Conservation (phyloP, 345 rosid species). For the Euphorbia lathyris region DNA sequence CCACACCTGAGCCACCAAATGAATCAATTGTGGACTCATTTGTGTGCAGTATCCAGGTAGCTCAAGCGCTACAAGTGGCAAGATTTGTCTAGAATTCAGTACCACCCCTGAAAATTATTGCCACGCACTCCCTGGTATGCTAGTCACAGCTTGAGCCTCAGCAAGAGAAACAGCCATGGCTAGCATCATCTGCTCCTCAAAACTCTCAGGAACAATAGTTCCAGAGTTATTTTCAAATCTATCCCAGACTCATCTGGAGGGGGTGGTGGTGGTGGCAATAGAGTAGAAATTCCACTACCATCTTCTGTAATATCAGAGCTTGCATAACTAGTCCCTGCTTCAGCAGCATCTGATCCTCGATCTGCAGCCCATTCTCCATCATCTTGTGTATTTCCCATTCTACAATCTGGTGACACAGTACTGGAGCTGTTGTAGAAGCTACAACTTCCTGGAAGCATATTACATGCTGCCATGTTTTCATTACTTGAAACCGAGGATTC, state of each 20-base stretch:
- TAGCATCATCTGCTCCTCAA: constrained; percentile 95
- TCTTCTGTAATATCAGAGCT: constrained; percentile 60
- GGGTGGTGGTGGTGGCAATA: constrained; percentile 27
- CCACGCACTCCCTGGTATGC: constrained; percentile 59
- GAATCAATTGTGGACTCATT: constrained; percentile 13
- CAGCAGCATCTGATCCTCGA: constrained; percentile 51
- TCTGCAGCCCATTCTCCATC: constrained; percentile 56
- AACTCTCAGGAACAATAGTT: constrained; percentile 74
- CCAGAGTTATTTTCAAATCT: constrained; percentile 34
- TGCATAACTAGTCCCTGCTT: constrained; percentile 69
- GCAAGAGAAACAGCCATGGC: constrained; percentile 93
- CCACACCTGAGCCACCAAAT: constrained; percentile 11
- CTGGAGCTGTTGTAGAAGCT: constrained; percentile 43
- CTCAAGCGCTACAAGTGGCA: constrained; percentile 17
- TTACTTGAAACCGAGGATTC: constrained; percentile 46
- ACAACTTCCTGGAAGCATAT: constrained; percentile 48
- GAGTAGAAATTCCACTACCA: constrained; percentile 32
- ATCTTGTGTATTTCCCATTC: constrained; percentile 29
- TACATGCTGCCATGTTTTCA: constrained; percentile 39
- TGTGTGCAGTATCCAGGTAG: constrained; percentile 20
- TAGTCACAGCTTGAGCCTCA: constrained; percentile 62
- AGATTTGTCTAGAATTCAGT: constrained; percentile 16
- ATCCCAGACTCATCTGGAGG: constrained; percentile 37
- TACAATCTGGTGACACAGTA: constrained; percentile 28
- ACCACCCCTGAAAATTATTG: constrained; percentile 40